Base-by-base conservation (phyloP, 2,329 filamentous ascomycete species). In the Penicillium freii region DNA sequence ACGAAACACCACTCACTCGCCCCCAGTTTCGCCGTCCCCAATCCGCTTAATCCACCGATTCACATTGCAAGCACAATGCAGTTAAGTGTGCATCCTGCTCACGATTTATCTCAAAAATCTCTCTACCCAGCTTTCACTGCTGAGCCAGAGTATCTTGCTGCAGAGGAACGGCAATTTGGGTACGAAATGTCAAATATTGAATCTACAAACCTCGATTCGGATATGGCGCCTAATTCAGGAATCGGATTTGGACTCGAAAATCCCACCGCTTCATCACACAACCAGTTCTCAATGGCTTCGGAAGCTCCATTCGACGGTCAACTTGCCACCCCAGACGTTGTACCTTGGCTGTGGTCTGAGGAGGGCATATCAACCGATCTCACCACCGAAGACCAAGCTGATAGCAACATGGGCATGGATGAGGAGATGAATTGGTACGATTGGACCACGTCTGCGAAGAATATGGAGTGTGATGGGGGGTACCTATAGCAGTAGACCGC, bases 391-490 rank as follows among this genome's bases (percentile, higher is more conserved):
- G 55, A 51, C 3, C 31, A 34, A 38, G 4, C 36, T 10, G 54
- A 60, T 52, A 42, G 49, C 17, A 55, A 54, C 13, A 70, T 72
- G 63, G 68, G 73, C 31, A 53, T 73, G 39, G 70, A 71, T 46
- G 54, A 51, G 8, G 70, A 74, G n/a, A 54, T 75, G 19, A 62
- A 76, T 56, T 77, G 75, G 73, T 71, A 73, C 59, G 68, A 69
- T 50, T 77, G 74, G 75, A 60, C 76, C 19, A 67, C 75, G 54
- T 73, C 72, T 56, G 71, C 72, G 1, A 72, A 70, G 49, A 60
- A 61, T 17, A 62, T 71, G 54, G 64, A 66, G 27, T 52, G 23
- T 3, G 46, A 64, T 17, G 25, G 19, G 19, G 4, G 36, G 9
- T 4, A 38, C 4, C 2, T 23, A 27, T 13, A 45, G n/a, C 2